Percentiles rank a stretch among this genome's conserved stretches.
Evolutionary conservation across 202 grass and related monocot species (phyloP).

Genomic region (Zoysia matrella): DNA sequence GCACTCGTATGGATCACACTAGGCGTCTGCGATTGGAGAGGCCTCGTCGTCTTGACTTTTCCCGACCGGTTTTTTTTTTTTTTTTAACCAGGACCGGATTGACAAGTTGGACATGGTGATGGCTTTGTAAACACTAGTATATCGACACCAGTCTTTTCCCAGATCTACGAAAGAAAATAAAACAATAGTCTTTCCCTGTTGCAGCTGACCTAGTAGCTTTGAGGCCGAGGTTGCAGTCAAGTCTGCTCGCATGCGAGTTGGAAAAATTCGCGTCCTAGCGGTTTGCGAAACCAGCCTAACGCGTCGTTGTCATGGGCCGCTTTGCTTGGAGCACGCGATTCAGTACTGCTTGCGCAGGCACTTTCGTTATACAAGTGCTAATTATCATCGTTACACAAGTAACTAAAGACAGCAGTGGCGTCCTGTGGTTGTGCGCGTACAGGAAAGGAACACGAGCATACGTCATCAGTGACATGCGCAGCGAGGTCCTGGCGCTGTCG

Average conservation of each 20-base stretch:
- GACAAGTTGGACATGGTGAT: no score
- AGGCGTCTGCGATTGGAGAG: no score
- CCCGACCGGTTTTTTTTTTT: no score
- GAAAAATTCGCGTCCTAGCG: slow-evolving; percentile 3
- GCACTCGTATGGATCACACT: no score
- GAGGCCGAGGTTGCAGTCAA: slow-evolving; percentile 32
- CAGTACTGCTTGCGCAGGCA: background rate
- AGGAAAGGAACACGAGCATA: slow-evolving; percentile 5
- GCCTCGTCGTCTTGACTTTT: no score
- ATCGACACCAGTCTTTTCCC: slow-evolving; percentile 12
- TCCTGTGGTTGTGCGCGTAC: background rate
- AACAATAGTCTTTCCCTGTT: slow-evolving; percentile 33
- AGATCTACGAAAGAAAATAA: background rate
- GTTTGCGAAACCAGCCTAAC: slow-evolving; percentile 41
- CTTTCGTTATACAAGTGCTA: background rate
- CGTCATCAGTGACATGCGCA: slow-evolving; percentile 9
- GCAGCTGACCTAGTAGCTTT: slow-evolving; percentile 42
- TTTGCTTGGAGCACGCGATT: background rate
- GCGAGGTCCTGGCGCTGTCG: slow-evolving; percentile 10
- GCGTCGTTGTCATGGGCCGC: slow-evolving; percentile 14
- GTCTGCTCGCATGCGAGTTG: slow-evolving; percentile 34
- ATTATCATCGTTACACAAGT: background rate
- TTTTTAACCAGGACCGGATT: no score
- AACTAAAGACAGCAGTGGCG: background rate
- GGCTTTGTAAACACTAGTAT: no score